A percentile compares a stretch with the other conserved stretches of the same genome.
These are phyloP conservation scores for Suhomyces bolitotheri DNA, from an alignment of 1,139 yeast species.

Conservation along the genomic window DNA sequence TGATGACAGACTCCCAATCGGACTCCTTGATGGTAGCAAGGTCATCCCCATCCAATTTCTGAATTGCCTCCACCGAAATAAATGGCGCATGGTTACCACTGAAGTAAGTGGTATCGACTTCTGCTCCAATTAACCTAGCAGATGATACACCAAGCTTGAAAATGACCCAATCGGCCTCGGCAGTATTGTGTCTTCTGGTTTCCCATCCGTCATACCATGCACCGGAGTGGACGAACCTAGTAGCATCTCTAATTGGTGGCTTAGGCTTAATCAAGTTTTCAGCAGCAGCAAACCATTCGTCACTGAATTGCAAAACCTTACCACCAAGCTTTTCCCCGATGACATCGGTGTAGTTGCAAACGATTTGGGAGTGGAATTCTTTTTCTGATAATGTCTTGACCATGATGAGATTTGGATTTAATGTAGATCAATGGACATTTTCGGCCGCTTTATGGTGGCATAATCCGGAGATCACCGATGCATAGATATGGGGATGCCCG, in stretches of 20 bases:
- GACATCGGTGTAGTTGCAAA: constrained; percentile 62
- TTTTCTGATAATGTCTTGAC: constrained; percentile 33
- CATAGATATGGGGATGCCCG: too few relatives aligned
- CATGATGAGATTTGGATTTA: constrained; percentile 23
- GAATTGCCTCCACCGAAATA: constrained; percentile 76
- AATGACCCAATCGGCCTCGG: constrained; percentile 83
- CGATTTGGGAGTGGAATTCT: constrained; percentile 47
- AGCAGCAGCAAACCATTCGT: constrained; percentile 97
- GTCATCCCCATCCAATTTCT: constrained; percentile 31
- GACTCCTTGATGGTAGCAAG: constrained; percentile 27
- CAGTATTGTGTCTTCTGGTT: constrained; percentile 86
- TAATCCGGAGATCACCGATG: constrained; percentile 10
- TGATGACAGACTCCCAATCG: constrained; percentile 70
- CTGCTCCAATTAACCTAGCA: constrained; percentile 78
- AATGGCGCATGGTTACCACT: constrained; percentile 93
- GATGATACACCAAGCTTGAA: constrained; percentile 81
- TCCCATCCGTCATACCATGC: constrained; percentile 99
- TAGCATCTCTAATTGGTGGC: constrained; percentile 77
- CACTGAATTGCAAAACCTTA: constrained; percentile 63
- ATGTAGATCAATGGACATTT: too few relatives aligned
- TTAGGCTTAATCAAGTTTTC: constrained; percentile 78
- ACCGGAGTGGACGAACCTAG: constrained; percentile 77
- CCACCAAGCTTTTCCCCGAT: constrained; percentile 86
- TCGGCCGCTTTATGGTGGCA: background rate
- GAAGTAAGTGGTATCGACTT: constrained; percentile 89